These are phyloP conservation scores for Monosporascus sp. DNA, from an alignment of 2,329 filamentous ascomycete genomes.

Conservation along the genomic window DNA sequence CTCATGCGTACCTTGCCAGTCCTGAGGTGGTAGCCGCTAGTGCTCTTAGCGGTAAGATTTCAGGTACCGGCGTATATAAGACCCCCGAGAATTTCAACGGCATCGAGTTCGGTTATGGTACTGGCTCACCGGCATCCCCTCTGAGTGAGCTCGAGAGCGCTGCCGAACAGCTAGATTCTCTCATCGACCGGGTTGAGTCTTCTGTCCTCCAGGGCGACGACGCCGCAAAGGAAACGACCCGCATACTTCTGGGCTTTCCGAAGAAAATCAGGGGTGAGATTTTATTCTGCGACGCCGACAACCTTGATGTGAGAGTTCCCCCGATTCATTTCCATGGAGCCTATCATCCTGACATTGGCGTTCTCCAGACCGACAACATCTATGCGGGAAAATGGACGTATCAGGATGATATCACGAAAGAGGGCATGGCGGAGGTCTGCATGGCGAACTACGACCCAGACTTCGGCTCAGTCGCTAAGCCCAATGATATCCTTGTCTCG, in stretches of 20 bases:
- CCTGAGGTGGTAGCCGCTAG: conserved; percentile 91
- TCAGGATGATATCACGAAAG: conserved; percentile 71
- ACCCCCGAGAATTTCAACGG: conserved; percentile 62
- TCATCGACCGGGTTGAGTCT: conserved; percentile 3
- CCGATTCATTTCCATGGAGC: too few species aligned
- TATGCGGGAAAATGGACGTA: conserved; percentile 63
- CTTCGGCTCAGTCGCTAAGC: conserved; percentile 59
- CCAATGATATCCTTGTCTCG: conserved; percentile 75
- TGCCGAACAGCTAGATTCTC: conserved; percentile 5
- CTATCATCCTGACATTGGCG: too few species aligned
- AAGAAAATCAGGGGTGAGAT: conserved; percentile 79
- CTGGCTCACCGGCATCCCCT: conserved; percentile 60
- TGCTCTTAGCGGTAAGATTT: conserved; percentile 66
- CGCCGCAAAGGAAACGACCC: conserved; percentile 46
- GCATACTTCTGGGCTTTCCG: conserved; percentile 76
- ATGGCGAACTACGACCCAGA: conserved; percentile 88
- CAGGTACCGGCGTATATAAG: conserved; percentile 74
- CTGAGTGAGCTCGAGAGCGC: conserved; percentile 50
- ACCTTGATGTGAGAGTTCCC: too few species aligned
- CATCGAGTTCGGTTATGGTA: conserved; percentile 67
- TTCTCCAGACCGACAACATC: conserved; percentile 30
- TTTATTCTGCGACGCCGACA: conserved; percentile 11
- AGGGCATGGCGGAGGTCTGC: conserved; percentile 81
- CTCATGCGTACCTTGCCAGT: conserved; percentile 79
- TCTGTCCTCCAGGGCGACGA: conserved; percentile 41